A percentile compares a stretch with the other conserved stretches of the same genome.
Conservation (phyloP, 768 basidiomycete genomes). For the Strobilomyces confusus region DNA sequence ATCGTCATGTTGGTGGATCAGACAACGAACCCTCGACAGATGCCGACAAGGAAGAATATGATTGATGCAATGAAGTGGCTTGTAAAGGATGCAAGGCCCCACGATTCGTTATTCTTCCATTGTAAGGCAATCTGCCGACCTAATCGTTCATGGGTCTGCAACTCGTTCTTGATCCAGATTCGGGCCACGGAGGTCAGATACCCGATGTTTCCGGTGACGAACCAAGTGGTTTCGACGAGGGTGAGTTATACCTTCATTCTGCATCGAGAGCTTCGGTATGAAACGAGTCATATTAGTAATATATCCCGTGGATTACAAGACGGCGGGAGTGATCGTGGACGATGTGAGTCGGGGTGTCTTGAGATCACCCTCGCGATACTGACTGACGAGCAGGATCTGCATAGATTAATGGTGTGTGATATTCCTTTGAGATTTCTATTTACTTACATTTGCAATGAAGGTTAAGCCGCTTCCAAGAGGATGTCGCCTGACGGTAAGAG, state of each 20-base stretch:
- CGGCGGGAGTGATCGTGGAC: slow-evolving; percentile 73
- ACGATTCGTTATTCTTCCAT: slow-evolving; percentile 79
- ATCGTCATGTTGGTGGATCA: slow-evolving; percentile 57
- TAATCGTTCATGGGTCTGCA: not conserved
- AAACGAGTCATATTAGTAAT: slow-evolving; percentile 50
- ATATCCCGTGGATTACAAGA: slow-evolving; percentile 84
- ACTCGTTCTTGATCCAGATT: slow-evolving; percentile 46
- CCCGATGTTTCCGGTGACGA: slow-evolving; percentile 76
- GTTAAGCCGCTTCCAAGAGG: slow-evolving; percentile 57
- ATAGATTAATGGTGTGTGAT: slow-evolving; percentile 37
- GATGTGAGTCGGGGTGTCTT: slow-evolving; percentile 44
- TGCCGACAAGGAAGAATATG: slow-evolving; percentile 53
- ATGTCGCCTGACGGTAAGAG: slow-evolving; percentile 56
- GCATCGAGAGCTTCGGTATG: not conserved
- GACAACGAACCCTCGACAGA: slow-evolving; percentile 36
- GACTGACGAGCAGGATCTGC: slow-evolving; percentile 31
- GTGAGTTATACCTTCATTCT: slow-evolving; percentile 28
- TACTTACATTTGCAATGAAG: slow-evolving; percentile 19
- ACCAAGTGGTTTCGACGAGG: slow-evolving; percentile 76
- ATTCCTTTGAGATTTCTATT: not conserved
- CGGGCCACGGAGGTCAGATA: slow-evolving; percentile 94
- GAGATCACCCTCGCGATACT: not conserved
- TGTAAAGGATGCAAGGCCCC: slow-evolving; percentile 58
- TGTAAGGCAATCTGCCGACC: slow-evolving; percentile 32
- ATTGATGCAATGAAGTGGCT: slow-evolving; percentile 63